Percentiles rank a stretch among this genome's conserved stretches.
phyloP scores from a whole-genome alignment of 345 rosid species.

The Litchi chinensis region DNA sequence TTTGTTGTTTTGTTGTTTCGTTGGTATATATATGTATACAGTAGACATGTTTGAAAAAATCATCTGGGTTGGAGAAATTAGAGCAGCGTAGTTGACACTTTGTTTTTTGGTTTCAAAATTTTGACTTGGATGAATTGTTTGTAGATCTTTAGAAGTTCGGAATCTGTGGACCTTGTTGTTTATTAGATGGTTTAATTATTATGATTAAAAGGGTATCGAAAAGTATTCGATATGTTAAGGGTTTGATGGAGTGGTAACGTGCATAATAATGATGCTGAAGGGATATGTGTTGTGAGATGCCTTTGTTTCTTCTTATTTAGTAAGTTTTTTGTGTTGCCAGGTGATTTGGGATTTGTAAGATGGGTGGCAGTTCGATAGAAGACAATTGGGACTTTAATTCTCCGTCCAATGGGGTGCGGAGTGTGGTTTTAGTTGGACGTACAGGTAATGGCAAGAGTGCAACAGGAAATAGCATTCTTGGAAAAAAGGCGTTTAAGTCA shows the following conservation, averaged over 20 bases:
- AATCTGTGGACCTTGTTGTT: not conserved
- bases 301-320: not conserved
- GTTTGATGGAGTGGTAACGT: not conserved
- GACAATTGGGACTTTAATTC: slow-evolving; percentile 81
- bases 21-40: no score
- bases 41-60: no score
- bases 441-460: slow-evolving; percentile 96
- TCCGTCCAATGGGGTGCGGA: slow-evolving; percentile 45
- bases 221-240: not conserved
- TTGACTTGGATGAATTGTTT: not conserved
- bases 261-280: no score
- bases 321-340: not conserved
- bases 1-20: no score
- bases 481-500: slow-evolving; percentile 66
- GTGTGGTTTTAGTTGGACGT: slow-evolving; percentile 85
- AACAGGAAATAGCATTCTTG: slow-evolving; percentile 84
- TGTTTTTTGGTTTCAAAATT: not conserved
- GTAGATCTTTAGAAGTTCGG: not conserved
- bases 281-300: no score
- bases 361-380: slow-evolving; percentile 81
- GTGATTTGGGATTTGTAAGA: slow-evolving; percentile 22
- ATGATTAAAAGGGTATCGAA: not conserved
- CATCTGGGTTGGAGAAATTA: not conserved
- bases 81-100: not conserved
- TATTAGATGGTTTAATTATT: not conserved